Conservation (phyloP, 1,284 basidiomycete species). For the Tranzscheliella williamsii region DNA sequence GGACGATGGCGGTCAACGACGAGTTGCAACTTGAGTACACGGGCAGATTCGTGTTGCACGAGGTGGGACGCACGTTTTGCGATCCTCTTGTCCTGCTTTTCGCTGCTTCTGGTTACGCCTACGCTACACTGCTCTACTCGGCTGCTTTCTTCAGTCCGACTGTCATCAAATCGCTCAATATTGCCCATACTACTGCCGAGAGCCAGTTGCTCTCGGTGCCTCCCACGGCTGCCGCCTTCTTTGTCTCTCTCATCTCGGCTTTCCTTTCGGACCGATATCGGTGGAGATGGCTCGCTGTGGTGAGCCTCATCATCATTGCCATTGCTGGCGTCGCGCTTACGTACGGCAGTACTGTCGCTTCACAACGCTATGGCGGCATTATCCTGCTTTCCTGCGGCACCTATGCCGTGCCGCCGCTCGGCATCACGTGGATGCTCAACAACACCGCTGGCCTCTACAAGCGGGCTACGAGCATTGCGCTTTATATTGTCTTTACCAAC, state of each 20-base stretch:
- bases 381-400: slow-evolving; percentile 43
- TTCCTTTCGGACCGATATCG: slow-evolving; percentile 45
- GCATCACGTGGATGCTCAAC: slow-evolving; percentile 46
- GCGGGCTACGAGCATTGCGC: slow-evolving; percentile 43
- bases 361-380: slow-evolving; percentile 47
- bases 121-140: slow-evolving; percentile 43
- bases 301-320: slow-evolving; percentile 29
- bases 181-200: slow-evolving; percentile 33
- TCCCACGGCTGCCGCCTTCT: slow-evolving; percentile 46
- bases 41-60: slow-evolving; percentile 26
- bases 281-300: slow-evolving; percentile 34
- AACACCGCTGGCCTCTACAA: slow-evolving; percentile 46
- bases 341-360: slow-evolving; percentile 19
- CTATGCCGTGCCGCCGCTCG: slow-evolving; percentile 35
- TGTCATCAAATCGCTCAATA: slow-evolving; percentile 43
- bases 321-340: slow-evolving; percentile 44
- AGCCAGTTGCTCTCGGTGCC: slow-evolving; percentile 52
- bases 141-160: slow-evolving; percentile 51
- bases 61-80: slow-evolving; percentile 38
- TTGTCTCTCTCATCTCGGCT: slow-evolving; percentile 40
- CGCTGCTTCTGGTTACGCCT: slow-evolving; percentile 39
- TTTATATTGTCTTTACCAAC: slow-evolving; percentile 51
- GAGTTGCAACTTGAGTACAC: slow-evolving; percentile 15
- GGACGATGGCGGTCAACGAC: slow-evolving; percentile 11
- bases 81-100: slow-evolving; percentile 40